Base-by-base conservation (phyloP, 345 rosid species). In the Acer saccharum region DNA sequence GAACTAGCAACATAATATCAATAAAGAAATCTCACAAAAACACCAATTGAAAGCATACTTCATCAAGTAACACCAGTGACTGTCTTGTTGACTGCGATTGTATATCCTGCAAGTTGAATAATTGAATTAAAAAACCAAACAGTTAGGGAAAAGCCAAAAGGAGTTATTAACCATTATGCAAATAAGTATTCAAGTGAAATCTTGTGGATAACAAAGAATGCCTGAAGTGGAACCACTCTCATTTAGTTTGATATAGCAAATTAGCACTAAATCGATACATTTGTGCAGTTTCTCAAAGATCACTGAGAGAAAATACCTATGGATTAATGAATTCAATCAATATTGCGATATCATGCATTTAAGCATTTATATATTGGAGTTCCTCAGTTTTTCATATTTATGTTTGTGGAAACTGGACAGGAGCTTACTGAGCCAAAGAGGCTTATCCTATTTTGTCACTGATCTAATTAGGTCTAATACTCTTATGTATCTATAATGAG, bases 31-130 rank as follows among this genome's bases (percentile, higher is more conserved):
- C 65, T 61, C n/a, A 57, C 27, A 76, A 18, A 54, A 80, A 75
- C 52, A 10, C 2, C 52, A 20, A 6, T 65, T 25, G 41, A 55
- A 63, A 72, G 81, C 97, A 58, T 89, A 95, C 99, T 89, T 93
- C 99, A 78, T 95, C 99, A 54, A 95, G 88, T 58, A 95, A 89
- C 84, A 95, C 98, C 81, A 95, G 75, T 18, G 99, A 93, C 76
- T 81, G 88, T 71, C 82, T 83, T 73, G 99, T 93, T 61, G 98
- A 92, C 67, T 88, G 87, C 61, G 91, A 85, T 75, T 81, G 87
- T 79, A 95, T 93, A 78, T 87, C 93, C 99, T 95, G 92, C 87
- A 85, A 65, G 65, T 69, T 69, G 61, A 82, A 76, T 16, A 67
- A 43, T 14, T 44, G 69, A 69, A 72, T 60, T 9, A 57, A 73